Evolutionary conservation across 2,329 filamentous ascomycete species (phyloP), one percentile per base, ranked within the genome.

Genomic region (Trichoderma oligosporum): DNA sequence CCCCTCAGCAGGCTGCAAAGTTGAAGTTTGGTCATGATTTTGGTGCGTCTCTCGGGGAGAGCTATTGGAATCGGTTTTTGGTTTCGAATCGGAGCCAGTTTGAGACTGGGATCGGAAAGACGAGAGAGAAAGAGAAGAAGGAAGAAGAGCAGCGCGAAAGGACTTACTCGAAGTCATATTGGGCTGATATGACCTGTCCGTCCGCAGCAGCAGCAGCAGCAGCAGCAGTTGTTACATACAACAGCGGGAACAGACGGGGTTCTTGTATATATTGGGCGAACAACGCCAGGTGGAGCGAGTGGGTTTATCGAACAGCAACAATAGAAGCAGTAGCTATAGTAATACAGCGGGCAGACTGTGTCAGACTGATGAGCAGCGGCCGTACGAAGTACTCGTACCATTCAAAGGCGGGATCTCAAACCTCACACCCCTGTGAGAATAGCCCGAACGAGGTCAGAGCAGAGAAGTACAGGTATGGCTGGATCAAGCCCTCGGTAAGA

Each of bases 141-240:
- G 67, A 61, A 75, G 66, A 54, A 70, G 64, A 58, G 69, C 68
- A 53, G 70, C 69, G 67, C 72, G 68, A 64, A 71, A 68, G 61
- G 72, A 76, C 74, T 76, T 78, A 74, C 72, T 73, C 65, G 75
- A 75, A 68, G 74, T 71, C 74, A 77, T 77, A 64, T 65, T 72
- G 71, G 70, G 70, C 66, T 56, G 68, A 67, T 58, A 66, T 65
- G 64, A 68, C 62, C 59, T 33, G 61, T 65, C 67, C 56, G 62
- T 61, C 66, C 65, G 64, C 65, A 56, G 53, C 51, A 58, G n/a
- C n/a, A n/a, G n/a, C n/a, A n/a, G n/a, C n/a, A n/a, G n/a, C n/a
- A n/a, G n/a, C n/a, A 46, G 47, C 44, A 54, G 47, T 47, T 45
- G 64, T 67, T 64, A 66, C 69, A 65, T 67, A 64, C 67, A 57